phyloP scores from a whole-genome alignment of 1,284 basidiomycete species.

The Laetiporus sulphureus region DNA sequence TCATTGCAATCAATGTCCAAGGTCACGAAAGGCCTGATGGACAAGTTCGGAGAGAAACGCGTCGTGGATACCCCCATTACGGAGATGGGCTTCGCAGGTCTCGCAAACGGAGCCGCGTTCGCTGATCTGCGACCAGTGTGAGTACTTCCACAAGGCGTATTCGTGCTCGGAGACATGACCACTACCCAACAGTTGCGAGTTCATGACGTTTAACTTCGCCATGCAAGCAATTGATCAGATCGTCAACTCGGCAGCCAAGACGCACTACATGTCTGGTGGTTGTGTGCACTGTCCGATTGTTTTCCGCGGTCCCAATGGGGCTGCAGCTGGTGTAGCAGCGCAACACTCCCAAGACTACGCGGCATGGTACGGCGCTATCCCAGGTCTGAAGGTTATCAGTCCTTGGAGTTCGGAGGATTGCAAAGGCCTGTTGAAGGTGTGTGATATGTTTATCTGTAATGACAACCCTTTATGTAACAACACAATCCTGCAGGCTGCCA shows the following conservation, averaged over 20 bases:
- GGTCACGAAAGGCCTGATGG: conserved; percentile 96
- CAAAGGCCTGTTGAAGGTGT: conserved; percentile 93
- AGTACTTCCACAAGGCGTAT: conserved; percentile 14
- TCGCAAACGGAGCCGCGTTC: conserved; percentile 93
- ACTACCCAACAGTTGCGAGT: conserved; percentile 75
- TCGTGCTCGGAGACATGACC: neutral
- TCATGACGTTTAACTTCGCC: conserved; percentile 98
- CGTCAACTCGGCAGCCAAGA: conserved; percentile 99
- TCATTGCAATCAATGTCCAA: conserved; percentile 25
- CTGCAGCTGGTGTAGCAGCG: conserved; percentile 93
- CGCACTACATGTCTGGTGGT: conserved; percentile 99
- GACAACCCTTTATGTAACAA: conserved; percentile 5
- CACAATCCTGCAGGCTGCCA: conserved; percentile 62
- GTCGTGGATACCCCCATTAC: conserved; percentile 98
- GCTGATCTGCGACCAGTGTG: conserved; percentile 92
- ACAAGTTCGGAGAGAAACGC: conserved; percentile 99
- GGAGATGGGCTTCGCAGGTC: conserved; percentile 97
- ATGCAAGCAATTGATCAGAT: conserved; percentile 99
- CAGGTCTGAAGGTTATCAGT: conserved; percentile 96
- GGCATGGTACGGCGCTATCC: conserved; percentile 94
- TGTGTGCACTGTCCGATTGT: conserved; percentile 97
- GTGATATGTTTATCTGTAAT: conserved; percentile 9
- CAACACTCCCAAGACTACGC: conserved; percentile 92
- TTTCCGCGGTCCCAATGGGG: conserved; percentile 99
- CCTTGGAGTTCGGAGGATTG: conserved; percentile 98